Conservation (phyloP, 306 rosid genomes). For the Cyclanthera cordifolia region DNA sequence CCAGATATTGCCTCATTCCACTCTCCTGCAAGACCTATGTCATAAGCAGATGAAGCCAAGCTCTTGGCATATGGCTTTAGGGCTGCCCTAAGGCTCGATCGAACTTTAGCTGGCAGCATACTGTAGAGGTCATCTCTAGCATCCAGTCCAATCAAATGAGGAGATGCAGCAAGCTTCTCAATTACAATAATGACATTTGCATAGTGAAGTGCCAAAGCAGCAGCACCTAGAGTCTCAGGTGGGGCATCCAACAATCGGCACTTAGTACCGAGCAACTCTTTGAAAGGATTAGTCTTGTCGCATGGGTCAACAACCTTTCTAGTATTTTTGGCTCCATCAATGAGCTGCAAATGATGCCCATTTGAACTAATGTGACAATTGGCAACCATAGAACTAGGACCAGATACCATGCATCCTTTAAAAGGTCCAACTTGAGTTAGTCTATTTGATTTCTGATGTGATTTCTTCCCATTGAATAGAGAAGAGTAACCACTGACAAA, state of each 20-base stretch:
- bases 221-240: slow-evolving; percentile 76
- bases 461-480: slow-evolving; percentile 36
- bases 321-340: slow-evolving; percentile 21
- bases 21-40: slow-evolving; percentile 58
- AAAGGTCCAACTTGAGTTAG: slow-evolving; percentile 86
- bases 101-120: slow-evolving; percentile 72
- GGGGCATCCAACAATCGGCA: slow-evolving; percentile 61
- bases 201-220: slow-evolving; percentile 87
- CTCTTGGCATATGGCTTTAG: slow-evolving; percentile 63
- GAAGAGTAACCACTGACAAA: slow-evolving; percentile 30
- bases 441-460: slow-evolving; percentile 34
- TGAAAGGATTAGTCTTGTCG: slow-evolving; percentile 19
- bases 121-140: slow-evolving; percentile 93
- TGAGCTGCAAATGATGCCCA: slow-evolving; percentile 27
- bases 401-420: slow-evolving; percentile 50
- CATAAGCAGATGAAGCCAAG: slow-evolving; percentile 49
- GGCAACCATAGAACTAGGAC: slow-evolving; percentile 30
- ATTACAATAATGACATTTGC: slow-evolving; percentile 76
- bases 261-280: slow-evolving; percentile 31
- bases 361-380: slow-evolving; percentile 33
- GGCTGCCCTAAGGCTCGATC: slow-evolving; percentile 49
- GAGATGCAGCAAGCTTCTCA: slow-evolving; percentile 88
- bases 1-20: slow-evolving; percentile 69
- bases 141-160: slow-evolving; percentile 86
- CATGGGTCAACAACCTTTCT: slow-evolving; percentile 21